Evolutionary conservation across 2,329 filamentous ascomycete species (phyloP), one percentile per base, ranked within the genome.

Genomic region (Aspergillus aculeatinus): DNA sequence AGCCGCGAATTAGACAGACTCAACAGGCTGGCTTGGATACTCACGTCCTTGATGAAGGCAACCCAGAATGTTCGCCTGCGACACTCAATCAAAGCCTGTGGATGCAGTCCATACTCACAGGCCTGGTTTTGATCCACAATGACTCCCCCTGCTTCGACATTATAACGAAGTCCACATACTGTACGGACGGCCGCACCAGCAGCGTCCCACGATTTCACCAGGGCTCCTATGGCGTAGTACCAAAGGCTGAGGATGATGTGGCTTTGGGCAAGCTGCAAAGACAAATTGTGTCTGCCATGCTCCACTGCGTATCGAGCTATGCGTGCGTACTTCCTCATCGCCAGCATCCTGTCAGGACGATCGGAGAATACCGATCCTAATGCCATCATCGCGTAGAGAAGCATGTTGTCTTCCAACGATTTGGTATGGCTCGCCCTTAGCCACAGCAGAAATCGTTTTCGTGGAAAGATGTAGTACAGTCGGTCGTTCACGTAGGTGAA

Each of bases 41-140:
- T 78, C 74, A 83, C 81, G 74, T 92, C 89, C 72, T 90, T 82
- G 66, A 91, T 77, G 65, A 88, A 90, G 55, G 86, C 83, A 29
- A 86, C 85, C 89, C 89, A 92, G 68, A 91, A 88, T 0, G 88
- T 91, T 58, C 89, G 81, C 63, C 89, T 82, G 61, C 86, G 82
- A 66, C 87, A 88, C 74, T 92, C 89, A 25, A 83, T 82, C 65
- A 87, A 83, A 31, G 83, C 85, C 53, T 75, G 74, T 59, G 79
- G 81, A 65, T 82, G 84, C 63, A 90, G 79, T 21, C 81, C 84
- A 67, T 85, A 87, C 4, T 85, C 85, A 56, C 80, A 83, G 0
- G 69, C 68, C n/a, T 74, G 68, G 14, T 75, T 75, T 53, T 83
- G 81, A 1, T 75, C 72, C 5, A 82, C 68, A 70, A 79, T 62